These are phyloP conservation scores for Saccharomycopsis sp. DNA, from an alignment of 805 yeast species.

Conservation along the genomic window DNA sequence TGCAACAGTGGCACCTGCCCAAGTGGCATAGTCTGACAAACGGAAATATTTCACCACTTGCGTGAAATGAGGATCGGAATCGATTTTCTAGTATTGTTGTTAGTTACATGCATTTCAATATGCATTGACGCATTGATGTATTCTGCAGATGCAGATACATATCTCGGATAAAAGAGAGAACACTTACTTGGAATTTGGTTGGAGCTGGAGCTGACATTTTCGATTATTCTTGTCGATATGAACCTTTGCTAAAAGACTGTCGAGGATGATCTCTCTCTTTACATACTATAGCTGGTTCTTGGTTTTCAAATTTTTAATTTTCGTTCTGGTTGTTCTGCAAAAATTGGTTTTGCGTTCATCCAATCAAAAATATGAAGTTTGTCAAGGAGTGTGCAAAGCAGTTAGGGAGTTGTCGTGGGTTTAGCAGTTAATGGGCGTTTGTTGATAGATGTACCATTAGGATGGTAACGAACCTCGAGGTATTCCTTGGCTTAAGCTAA, in stretches of 20 bases:
- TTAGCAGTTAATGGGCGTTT: no score
- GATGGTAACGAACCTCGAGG: no score
- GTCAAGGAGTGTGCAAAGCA: not conserved
- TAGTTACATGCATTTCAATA: not conserved
- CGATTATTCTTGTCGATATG: not conserved
- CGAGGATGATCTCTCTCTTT: not conserved
- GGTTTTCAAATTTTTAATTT: not conserved
- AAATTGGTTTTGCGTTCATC: not conserved
- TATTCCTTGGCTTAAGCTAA: no score
- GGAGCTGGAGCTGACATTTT: slow-evolving; percentile 23
- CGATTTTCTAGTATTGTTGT: slow-evolving; percentile 42
- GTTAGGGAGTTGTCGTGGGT: not conserved
- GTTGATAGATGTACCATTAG: no score
- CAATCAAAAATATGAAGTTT: not conserved
- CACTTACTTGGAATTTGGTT: slow-evolving; percentile 1
- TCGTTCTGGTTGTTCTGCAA: not conserved
- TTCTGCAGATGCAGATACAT: no score
- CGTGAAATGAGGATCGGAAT: slow-evolving; percentile 69
- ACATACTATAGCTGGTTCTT: not conserved
- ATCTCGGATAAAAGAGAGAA: not conserved
- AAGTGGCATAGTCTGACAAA: slow-evolving; percentile 50
- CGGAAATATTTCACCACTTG: slow-evolving; percentile 72
- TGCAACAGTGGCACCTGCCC: slow-evolving; percentile 42
- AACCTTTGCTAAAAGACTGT: not conserved
- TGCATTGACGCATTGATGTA: not conserved